Percentiles rank a stretch among this genome's conserved stretches.
phyloP scores from a whole-genome alignment of 164 flowering plant genomes.

The Annona cherimola region DNA sequence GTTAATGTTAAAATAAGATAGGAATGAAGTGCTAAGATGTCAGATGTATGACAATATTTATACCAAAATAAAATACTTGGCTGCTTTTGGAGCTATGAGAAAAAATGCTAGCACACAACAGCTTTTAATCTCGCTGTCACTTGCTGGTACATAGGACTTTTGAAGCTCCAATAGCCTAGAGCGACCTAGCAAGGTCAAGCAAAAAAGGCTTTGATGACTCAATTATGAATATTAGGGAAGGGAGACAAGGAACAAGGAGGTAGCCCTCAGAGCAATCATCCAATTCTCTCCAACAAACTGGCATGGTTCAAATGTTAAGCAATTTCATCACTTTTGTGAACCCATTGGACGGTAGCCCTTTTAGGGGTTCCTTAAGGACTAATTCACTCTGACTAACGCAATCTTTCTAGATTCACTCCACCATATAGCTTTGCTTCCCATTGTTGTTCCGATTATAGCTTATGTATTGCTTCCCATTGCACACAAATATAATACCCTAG shows the following conservation, averaged over 20 bases:
- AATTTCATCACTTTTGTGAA: conserved; percentile 4
- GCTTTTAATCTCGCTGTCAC: neutral
- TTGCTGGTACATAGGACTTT: neutral
- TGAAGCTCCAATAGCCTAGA: neutral
- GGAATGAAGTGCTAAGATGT: too few species aligned
- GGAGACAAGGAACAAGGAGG: neutral
- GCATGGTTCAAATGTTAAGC: neutral
- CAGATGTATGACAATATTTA: too few species aligned
- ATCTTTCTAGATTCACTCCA: too few species aligned
- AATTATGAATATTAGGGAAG: neutral
- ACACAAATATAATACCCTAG: too few species aligned
- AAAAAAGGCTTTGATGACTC: neutral
- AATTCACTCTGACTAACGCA: neutral
- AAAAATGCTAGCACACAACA: neutral
- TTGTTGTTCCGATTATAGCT: too few species aligned
- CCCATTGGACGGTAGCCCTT: conserved; percentile 11
- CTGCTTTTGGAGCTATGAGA: too few species aligned
- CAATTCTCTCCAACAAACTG: neutral
- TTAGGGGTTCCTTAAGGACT: conserved; percentile 9
- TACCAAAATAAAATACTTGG: too few species aligned
- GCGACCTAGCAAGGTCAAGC: neutral
- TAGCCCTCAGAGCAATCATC: neutral
- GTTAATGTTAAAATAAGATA: too few species aligned
- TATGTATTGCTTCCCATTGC: too few species aligned
- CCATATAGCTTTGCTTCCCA: too few species aligned